Conservation (phyloP, 1,139 yeast genomes). For the Yamadazyma epiphylla region DNA sequence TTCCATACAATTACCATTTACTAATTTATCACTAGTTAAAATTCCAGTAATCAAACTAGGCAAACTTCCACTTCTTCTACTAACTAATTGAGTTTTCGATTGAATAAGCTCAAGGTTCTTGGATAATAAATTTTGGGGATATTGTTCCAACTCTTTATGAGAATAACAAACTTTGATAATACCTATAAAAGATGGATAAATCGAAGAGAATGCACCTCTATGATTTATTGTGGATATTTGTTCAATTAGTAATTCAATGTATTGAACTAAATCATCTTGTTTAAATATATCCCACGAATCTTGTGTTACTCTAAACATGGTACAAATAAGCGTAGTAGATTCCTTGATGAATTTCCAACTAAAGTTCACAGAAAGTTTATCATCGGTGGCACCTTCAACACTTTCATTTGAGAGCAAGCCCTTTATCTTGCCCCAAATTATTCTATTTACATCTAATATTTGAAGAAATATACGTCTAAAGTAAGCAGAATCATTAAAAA, state of each 20-base stretch:
- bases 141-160: slow-evolving; percentile 22
- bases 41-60: slow-evolving; percentile 77
- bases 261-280: slow-evolving; percentile 19
- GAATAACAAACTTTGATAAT: slow-evolving; percentile 52
- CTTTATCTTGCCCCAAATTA: slow-evolving; percentile 53
- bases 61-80: slow-evolving; percentile 89
- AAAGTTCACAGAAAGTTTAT: slow-evolving; percentile 60
- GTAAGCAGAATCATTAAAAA: slow-evolving; percentile 1
- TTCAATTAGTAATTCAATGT: slow-evolving; percentile 46
- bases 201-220: slow-evolving; percentile 87
- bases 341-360: slow-evolving; percentile 88
- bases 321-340: slow-evolving; percentile 52
- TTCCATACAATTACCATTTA: slow-evolving; percentile 11
- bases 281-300: slow-evolving; percentile 3
- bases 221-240: slow-evolving; percentile 78
- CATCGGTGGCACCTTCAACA: slow-evolving; percentile 28
- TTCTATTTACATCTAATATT: slow-evolving; percentile 2
- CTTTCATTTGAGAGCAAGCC: slow-evolving; percentile 62
- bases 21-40: slow-evolving; percentile 49
- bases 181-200: slow-evolving; percentile 71
- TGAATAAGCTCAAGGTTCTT: slow-evolving; percentile 51
- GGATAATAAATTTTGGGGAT: slow-evolving; percentile 54
- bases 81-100: slow-evolving; percentile 61
- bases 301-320: slow-evolving; percentile 23
- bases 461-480: no score